Evolutionary conservation across 169 alveolate species (phyloP).

Genomic region (Theileria equi): DNA sequence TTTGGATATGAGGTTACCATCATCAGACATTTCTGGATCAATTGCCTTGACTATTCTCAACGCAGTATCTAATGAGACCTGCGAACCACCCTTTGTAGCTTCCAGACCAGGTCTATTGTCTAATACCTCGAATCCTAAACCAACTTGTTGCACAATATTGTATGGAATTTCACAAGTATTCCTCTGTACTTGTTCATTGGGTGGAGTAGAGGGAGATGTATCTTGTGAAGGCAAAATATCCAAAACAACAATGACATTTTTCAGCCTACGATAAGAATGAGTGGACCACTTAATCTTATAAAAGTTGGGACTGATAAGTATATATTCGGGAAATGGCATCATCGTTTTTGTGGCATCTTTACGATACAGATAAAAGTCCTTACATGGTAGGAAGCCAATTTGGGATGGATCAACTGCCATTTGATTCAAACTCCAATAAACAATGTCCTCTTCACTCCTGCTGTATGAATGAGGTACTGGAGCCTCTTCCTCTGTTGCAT

Average conservation of each 20-base stretch:
- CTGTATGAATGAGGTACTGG: constrained; percentile 57
- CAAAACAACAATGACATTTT: constrained; percentile 55
- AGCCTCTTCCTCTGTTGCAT: constrained; percentile 48
- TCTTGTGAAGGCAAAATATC: constrained; percentile 16
- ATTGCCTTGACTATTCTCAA: constrained; percentile 51
- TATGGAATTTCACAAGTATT: background rate
- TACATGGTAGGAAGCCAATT: constrained; percentile 43
- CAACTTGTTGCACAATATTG: constrained; percentile 6
- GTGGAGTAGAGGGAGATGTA: background rate
- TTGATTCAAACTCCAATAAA: constrained; percentile 40
- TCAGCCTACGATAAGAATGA: constrained; percentile 49
- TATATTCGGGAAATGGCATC: constrained; percentile 56
- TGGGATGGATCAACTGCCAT: constrained; percentile 34
- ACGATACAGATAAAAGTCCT: constrained; percentile 63
- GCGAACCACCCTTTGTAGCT: background rate
- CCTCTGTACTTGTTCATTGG: background rate
- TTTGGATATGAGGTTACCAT: constrained; percentile 42
- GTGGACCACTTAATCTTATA: constrained; percentile 59
- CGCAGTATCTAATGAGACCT: background rate
- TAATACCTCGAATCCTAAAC: constrained; percentile 7
- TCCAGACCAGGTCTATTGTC: background rate
- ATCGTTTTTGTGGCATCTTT: constrained; percentile 39
- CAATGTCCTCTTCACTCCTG: constrained; percentile 54
- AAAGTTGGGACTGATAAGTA: constrained; percentile 57
- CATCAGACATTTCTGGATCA: constrained; percentile 58